Percentiles rank a stretch among this genome's conserved stretches.
phyloP scores from a whole-genome alignment of 306 rosid genomes.

The Fagus sylvatica region DNA sequence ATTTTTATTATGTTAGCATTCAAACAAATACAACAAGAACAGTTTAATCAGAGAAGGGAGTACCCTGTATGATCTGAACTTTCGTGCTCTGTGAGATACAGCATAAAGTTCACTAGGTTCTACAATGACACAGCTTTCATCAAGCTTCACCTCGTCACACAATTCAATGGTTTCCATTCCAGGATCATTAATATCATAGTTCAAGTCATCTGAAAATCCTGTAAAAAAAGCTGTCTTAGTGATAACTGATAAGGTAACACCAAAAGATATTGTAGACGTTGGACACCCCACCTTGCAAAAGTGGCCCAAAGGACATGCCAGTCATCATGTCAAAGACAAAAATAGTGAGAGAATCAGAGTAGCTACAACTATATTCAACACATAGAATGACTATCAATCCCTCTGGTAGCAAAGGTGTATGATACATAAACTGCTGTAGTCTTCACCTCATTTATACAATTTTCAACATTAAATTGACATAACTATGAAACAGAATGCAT shows the following conservation, averaged over 20 bases:
- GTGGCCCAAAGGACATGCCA: background rate
- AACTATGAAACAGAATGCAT: background rate
- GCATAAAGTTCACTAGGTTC: conserved; percentile 58
- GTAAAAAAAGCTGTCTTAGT: conserved; percentile 18
- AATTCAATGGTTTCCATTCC: conserved; percentile 60
- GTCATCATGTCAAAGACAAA: background rate
- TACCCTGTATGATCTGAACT: conserved; percentile 83
- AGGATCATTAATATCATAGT: conserved; percentile 27
- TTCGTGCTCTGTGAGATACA: conserved; percentile 52
- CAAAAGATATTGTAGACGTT: background rate
- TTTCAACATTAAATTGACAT: background rate
- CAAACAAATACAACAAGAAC: background rate
- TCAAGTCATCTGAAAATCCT: conserved; percentile 39
- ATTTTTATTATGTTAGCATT: background rate
- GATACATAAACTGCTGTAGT: background rate
- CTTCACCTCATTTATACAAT: background rate
- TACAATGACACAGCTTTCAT: conserved; percentile 49
- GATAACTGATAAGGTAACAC: conserved; percentile 13
- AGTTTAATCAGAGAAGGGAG: conserved; percentile 3
- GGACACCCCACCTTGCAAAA: background rate
- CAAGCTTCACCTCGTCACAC: conserved; percentile 44
- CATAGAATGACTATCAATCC: background rate
- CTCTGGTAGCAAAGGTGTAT: background rate
- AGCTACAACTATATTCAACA: background rate
- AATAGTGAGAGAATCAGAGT: background rate